A percentile compares a stretch with the other conserved stretches of the same genome.
phyloP scores from a whole-genome alignment of 345 rosid genomes.

The Ricinus communis region DNA sequence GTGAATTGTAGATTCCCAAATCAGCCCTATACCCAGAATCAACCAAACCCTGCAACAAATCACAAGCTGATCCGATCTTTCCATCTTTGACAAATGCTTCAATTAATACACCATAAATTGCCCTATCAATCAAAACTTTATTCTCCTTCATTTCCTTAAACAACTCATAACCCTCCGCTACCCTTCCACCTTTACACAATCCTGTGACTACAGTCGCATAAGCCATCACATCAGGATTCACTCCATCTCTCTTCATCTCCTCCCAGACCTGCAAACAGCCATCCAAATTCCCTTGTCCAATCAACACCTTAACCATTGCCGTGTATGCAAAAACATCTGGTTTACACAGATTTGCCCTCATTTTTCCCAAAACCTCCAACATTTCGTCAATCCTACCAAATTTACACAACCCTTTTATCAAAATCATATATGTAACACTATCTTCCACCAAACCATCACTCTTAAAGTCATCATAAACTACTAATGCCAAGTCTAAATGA shows the following conservation, averaged over 20 bases:
- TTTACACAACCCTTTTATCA: constrained; percentile 79
- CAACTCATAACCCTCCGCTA: constrained; percentile 54
- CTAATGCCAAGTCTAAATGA: constrained; percentile 67
- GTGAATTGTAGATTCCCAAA: constrained; percentile 73
- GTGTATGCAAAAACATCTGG: constrained; percentile 93
- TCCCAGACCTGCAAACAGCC: constrained; percentile 79
- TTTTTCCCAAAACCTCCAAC: constrained; percentile 57
- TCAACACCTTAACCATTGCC: constrained; percentile 65
- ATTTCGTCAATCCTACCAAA: constrained; percentile 60
- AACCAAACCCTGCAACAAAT: constrained; percentile 76
- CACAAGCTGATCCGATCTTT: constrained; percentile 63
- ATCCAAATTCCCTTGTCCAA: constrained; percentile 62
- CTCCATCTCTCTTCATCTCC: constrained; percentile 68
- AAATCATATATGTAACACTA: constrained; percentile 67
- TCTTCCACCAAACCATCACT: constrained; percentile 73
- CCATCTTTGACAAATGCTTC: constrained; percentile 69
- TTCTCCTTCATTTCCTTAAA: constrained; percentile 78
- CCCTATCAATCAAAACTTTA: constrained; percentile 67
- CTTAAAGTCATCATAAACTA: constrained; percentile 80
- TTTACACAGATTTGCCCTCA: constrained; percentile 67
- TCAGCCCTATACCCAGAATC: constrained; percentile 85
- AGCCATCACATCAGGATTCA: constrained; percentile 82
- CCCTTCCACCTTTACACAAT: constrained; percentile 61
- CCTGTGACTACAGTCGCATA: constrained; percentile 68
- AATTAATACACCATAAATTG: constrained; percentile 56